phyloP scores from a whole-genome alignment of 2,329 filamentous ascomycete species.

The Clonostachys byssicola region DNA sequence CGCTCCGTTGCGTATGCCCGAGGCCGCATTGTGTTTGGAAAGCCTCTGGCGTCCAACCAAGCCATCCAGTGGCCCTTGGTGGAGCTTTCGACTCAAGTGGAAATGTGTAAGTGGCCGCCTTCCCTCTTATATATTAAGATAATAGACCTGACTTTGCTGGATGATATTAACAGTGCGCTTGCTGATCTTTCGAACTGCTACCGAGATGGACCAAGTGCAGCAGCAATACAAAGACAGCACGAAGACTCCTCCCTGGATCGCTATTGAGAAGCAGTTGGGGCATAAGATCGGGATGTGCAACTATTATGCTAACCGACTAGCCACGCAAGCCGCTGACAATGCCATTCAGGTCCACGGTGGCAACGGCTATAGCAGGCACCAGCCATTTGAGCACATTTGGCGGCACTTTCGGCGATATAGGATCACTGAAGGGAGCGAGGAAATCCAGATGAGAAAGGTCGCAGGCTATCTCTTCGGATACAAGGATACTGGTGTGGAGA shows the following conservation, averaged over 20 bases:
- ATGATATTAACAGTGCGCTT: conserved; percentile 2
- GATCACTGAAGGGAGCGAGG: conserved; percentile 9
- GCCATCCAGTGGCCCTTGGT: conserved; percentile 11
- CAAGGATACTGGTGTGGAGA: conserved; percentile 1
- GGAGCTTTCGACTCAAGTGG: conserved; percentile 7
- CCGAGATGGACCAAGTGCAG: conserved; percentile 7
- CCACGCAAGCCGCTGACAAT: conserved; percentile 7
- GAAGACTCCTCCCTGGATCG: conserved; percentile 5
- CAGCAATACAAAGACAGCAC: neutral
- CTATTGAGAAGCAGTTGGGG: conserved; percentile 9
- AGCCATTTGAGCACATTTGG: conserved; percentile 10
- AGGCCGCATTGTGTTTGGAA: conserved; percentile 7
- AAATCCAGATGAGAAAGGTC: conserved; percentile 9
- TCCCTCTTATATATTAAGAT: no score
- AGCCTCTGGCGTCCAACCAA: conserved; percentile 7
- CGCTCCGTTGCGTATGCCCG: conserved; percentile 6
- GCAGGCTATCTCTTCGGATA: conserved; percentile 8
- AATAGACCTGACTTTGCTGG: no score
- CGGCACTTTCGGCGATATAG: conserved; percentile 8
- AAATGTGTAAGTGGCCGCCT: conserved; percentile 1
- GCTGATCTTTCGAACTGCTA: conserved; percentile 6
- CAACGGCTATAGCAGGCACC: conserved; percentile 9
- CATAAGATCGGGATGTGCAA: conserved; percentile 12
- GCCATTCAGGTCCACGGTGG: conserved; percentile 10
- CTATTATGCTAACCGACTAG: conserved; percentile 9